A percentile compares a stretch with the other conserved stretches of the same genome.
Conservation (phyloP, 2,329 filamentous ascomycete genomes). For the Sarocladium oryzae region DNA sequence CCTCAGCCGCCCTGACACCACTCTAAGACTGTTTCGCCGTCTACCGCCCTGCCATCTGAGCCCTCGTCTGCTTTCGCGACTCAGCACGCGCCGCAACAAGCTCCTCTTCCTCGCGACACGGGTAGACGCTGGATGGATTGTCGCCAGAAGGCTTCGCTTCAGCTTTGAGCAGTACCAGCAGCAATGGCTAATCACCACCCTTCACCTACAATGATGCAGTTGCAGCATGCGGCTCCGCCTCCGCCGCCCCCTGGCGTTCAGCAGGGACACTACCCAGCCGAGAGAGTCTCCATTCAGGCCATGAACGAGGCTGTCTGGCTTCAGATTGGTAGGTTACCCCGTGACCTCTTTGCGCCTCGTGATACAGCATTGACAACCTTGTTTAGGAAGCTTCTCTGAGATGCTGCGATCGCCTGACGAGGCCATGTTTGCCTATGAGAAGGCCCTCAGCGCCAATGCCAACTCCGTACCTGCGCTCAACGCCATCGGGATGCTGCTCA, state of each 20-base stretch:
- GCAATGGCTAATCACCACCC: constrained; percentile 62
- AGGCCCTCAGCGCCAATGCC: constrained; percentile 78
- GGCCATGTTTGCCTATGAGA: constrained; percentile 84
- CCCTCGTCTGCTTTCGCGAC: neutral
- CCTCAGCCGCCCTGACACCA: neutral
- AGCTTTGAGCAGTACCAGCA: constrained; percentile 6
- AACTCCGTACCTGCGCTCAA: constrained; percentile 91
- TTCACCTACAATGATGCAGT: constrained; percentile 71
- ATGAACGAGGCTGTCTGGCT: constrained; percentile 90
- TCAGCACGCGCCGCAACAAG: constrained; percentile 2
- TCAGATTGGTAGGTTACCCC: constrained; percentile 67
- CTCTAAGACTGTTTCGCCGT: neutral
- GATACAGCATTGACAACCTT: constrained; percentile 1
- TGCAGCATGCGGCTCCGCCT: constrained; percentile 50
- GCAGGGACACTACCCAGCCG: constrained; percentile 49
- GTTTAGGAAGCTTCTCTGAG: constrained; percentile 76
- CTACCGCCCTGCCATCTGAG: neutral
- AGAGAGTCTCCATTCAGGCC: constrained; percentile 46
- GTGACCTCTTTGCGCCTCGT: constrained; percentile 3
- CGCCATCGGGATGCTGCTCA: constrained; percentile 83
- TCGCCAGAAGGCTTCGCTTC: neutral
- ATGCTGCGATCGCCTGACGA: constrained; percentile 82
- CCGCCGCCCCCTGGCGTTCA: constrained; percentile 34
- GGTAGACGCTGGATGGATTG: constrained; percentile 3
- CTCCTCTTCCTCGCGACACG: constrained; percentile 6